Base-by-base conservation (phyloP, 192 early-diverging fungal species). In the Phycomyces blakesleeanus region DNA sequence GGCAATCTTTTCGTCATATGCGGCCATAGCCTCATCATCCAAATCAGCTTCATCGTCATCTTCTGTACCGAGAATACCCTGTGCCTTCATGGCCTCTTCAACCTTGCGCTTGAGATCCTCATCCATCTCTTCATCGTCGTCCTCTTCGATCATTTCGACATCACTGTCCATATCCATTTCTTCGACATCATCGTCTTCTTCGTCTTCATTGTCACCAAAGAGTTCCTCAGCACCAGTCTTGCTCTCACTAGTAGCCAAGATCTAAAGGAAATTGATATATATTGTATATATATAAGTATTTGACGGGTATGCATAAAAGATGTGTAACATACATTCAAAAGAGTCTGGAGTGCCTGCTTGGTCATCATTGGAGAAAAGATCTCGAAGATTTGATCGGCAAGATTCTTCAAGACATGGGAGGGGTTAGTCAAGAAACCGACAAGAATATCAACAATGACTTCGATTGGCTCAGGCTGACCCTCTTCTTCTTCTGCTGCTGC, bases 361-460 rank as follows among this genome's bases (percentile, higher is more conserved):
- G 91, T 96, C 67, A 93, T 74, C 68, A 83, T 65, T 44, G 74
- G 82, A 24, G 84, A 84, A 67, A 98, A 95, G 20, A 87, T 82
- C 25, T 83, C 86, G 82, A 98, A 98, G 42, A 89, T 89, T 58
- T 89, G 85, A 53, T 90, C 85, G 22, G 92, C 83, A 57, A 97
- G 70, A 20, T 78, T 81, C 34, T 92, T 80, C 55, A 95, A 73
- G 11, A 90, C 62, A 39, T 81, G 79, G 27, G 91, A 94, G 8
- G 91, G 87, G 66, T 90, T 91, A 47, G 90, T 85, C 75, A 98
- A 71, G 74, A 97, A 88, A 63, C 88, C 85, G 58, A 98, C 75
- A 53, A 98, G 72, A 27, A 96, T 90, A 76, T 98, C 97, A 6
- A 94, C 79, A 60, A 98, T 82, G 50, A 98, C 95, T 63, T 97